Conservation (phyloP, 116 monocot species). For the Zostera marina region DNA sequence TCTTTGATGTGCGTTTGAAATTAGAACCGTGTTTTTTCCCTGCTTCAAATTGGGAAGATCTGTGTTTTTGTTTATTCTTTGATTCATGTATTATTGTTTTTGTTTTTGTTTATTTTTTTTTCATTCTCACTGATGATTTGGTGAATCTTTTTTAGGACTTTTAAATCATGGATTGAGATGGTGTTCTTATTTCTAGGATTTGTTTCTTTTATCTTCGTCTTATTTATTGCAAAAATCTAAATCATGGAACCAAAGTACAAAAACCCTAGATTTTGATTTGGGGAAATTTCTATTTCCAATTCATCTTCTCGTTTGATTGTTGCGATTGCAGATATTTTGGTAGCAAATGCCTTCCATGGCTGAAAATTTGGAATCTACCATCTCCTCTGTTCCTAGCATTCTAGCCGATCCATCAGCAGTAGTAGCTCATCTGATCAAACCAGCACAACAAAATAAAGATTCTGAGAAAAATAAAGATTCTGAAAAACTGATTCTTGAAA, state of each 20-base stretch:
- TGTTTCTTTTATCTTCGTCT: no score
- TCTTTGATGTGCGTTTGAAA: no score
- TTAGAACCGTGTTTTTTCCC: neutral
- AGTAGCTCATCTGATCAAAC: constrained; percentile 1
- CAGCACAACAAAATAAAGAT: neutral
- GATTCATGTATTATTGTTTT: neutral
- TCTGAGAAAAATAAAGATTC: neutral
- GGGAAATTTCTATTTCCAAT: no score
- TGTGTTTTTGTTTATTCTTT: neutral
- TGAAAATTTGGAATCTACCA: neutral
- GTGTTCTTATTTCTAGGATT: no score
- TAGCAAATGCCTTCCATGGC: neutral
- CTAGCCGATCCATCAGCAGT: neutral
- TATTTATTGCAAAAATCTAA: no score
- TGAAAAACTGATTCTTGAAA: neutral
- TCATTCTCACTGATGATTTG: neutral
- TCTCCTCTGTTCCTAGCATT: neutral
- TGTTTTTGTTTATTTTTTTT: neutral
- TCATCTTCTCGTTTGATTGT: neutral
- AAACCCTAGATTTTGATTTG: no score
- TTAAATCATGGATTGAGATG: no score
- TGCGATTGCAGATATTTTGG: neutral
- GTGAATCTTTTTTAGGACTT: neutral
- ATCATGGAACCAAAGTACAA: no score
- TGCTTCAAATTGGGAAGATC: no score